Conservation (phyloP, 306 rosid species). For the Oxytropis ochrocephala region DNA sequence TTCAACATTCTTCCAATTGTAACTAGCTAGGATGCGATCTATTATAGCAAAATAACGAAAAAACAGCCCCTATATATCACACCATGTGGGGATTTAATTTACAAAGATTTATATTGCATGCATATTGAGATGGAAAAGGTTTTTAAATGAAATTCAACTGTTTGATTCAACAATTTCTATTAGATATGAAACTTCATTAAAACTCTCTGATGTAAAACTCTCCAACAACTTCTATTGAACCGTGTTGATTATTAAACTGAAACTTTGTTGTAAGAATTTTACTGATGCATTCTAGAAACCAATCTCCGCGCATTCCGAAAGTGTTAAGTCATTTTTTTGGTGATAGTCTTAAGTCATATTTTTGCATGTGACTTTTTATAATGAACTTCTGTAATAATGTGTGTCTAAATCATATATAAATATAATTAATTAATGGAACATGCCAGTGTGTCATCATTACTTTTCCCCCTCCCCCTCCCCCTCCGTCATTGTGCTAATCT, state of each 20-base stretch:
- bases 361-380: too few relatives aligned
- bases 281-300: not conserved
- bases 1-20: constrained; percentile 9
- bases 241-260: not conserved
- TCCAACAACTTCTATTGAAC: too few relatives aligned
- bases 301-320: not conserved
- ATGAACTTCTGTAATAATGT: too few relatives aligned
- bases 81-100: not conserved
- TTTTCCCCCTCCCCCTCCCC: not conserved
- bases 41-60: not conserved
- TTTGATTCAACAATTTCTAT: too few relatives aligned
- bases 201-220: too few relatives aligned
- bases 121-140: not conserved
- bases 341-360: too few relatives aligned
- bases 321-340: too few relatives aligned
- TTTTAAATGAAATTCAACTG: too few relatives aligned
- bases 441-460: not conserved
- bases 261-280: not conserved
- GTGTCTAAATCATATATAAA: too few relatives aligned
- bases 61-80: not conserved
- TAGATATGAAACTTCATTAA: too few relatives aligned
- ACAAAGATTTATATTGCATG: not conserved
- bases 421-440: not conserved
- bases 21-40: not conserved
- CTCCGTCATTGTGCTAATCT: not conserved